These are phyloP conservation scores for Inga leiocalycina DNA, from an alignment of 306 rosid species.

Conservation along the genomic window DNA sequence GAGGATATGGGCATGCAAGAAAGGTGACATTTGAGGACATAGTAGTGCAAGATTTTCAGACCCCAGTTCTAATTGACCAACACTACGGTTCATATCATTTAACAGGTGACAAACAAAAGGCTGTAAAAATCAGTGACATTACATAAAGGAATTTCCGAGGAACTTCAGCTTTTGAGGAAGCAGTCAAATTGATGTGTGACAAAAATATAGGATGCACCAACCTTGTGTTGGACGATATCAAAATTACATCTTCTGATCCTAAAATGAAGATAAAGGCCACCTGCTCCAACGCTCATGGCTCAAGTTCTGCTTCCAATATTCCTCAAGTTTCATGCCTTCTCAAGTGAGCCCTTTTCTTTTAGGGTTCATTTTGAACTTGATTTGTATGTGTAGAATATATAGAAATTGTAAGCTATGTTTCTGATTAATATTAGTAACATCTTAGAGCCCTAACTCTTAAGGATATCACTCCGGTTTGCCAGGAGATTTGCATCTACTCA, in stretches of 20 bases:
- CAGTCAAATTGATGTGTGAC: slow-evolving; percentile 39
- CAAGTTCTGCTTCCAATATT: neutral
- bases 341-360: neutral
- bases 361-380: neutral
- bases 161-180: slow-evolving; percentile 32
- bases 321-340: slow-evolving; percentile 43
- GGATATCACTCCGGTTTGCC: neutral
- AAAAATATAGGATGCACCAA: slow-evolving; percentile 26
- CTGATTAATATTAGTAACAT: neutral
- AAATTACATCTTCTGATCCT: slow-evolving; percentile 7
- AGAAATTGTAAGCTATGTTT: neutral
- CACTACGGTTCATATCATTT: neutral
- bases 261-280: neutral
- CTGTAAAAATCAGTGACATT: slow-evolving; percentile 44
- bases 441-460: neutral
- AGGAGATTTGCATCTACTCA: no score
- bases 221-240: slow-evolving; percentile 19
- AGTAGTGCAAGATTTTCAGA: neutral
- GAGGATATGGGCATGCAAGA: slow-evolving; percentile 57
- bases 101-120: neutral
- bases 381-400: neutral
- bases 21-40: slow-evolving; percentile 50
- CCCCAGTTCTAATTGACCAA: slow-evolving; percentile 54
- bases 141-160: slow-evolving; percentile 41
- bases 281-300: slow-evolving; percentile 40